Conservation (phyloP, 1,284 basidiomycete genomes). For the Cerrena zonata region DNA sequence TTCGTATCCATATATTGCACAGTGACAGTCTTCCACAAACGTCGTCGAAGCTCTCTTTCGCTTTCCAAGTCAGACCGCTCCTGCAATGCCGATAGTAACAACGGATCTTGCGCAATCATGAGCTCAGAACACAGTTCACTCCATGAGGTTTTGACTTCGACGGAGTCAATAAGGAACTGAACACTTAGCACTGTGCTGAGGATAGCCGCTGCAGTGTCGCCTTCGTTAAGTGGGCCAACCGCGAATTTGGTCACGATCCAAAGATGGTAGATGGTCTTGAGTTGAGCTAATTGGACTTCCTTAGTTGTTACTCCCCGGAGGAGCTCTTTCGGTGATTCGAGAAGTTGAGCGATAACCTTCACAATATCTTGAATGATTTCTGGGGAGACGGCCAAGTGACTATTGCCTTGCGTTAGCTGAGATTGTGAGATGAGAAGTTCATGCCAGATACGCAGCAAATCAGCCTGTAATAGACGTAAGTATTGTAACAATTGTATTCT, state of each 20-base stretch:
- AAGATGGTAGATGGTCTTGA: conserved; percentile 25
- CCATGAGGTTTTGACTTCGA: conserved; percentile 38
- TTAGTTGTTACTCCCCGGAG: background rate
- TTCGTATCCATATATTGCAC: conserved; percentile 13
- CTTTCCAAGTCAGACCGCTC: conserved; percentile 7
- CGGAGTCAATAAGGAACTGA: conserved; percentile 34
- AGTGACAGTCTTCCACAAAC: conserved; percentile 30
- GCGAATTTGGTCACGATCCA: conserved; percentile 48
- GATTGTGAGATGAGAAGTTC: background rate
- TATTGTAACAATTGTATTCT: background rate
- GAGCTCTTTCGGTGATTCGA: background rate
- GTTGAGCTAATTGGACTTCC: background rate
- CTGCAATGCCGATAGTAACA: conserved; percentile 19
- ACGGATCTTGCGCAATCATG: conserved; percentile 25
- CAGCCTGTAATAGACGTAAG: background rate
- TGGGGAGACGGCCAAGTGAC: background rate
- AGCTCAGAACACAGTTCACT: conserved; percentile 40
- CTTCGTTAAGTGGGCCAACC: conserved; percentile 35
- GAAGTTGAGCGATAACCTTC: background rate
- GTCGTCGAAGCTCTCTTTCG: conserved; percentile 9
- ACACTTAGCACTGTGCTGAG: conserved; percentile 37
- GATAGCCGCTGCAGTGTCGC: conserved; percentile 37
- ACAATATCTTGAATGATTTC: background rate
- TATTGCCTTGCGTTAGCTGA: background rate
- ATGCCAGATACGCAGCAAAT: conserved; percentile 1